Evolutionary conservation across 202 grass and related monocot genomes (phyloP), one percentile per base, ranked within the genome.

Genomic region (Cymbopogon flexuosus): DNA sequence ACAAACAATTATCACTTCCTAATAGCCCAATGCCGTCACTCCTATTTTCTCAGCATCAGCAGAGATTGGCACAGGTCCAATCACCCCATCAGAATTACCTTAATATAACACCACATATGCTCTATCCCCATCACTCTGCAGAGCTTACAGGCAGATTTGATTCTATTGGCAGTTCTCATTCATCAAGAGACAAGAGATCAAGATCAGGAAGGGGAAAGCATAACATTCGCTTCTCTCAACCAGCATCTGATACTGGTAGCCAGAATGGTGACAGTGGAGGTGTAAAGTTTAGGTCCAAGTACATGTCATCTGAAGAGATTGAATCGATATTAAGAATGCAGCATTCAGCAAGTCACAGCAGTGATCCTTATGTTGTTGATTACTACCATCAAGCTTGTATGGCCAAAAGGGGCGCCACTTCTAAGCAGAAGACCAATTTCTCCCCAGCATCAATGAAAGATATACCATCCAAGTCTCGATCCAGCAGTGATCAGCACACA

Each of bases 371-470:
- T 39, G 64, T 86, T 29, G 90, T 91, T 51, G 95, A 98, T 75
- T 98, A 98, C 79, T 98, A 98, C 62, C 95, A 98, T 80, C 92
- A 95, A 87, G 95, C 95, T 86, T 93, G 90, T 88, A 88, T 95
- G 56, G 92, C 90, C 2, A 98, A 98, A 82, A 90, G 77, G 73
- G 84, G 90, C 61, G 62, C 77, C 65, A 83, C 36, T 81, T 82
- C 85, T 60, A 93, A 83, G 83, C 90, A 85, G 46, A 94, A 89
- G 76, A 30, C 57, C 78, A 84, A 70, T 82, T 98, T 98, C 56
- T 86, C 72, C 27, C 95, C 95, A 65, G 76, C 76, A 45, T 72
- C 88, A 81, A 83, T 93, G 83, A 98, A 94, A 87, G 95, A 98
- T 59, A 73, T 93, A 79, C 80, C 90, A 67, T 89, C 95, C 43